Evolutionary conservation across 2,329 filamentous ascomycete genomes (phyloP), one percentile per base, ranked within the genome.

Genomic region (Lachnellula cervina): DNA sequence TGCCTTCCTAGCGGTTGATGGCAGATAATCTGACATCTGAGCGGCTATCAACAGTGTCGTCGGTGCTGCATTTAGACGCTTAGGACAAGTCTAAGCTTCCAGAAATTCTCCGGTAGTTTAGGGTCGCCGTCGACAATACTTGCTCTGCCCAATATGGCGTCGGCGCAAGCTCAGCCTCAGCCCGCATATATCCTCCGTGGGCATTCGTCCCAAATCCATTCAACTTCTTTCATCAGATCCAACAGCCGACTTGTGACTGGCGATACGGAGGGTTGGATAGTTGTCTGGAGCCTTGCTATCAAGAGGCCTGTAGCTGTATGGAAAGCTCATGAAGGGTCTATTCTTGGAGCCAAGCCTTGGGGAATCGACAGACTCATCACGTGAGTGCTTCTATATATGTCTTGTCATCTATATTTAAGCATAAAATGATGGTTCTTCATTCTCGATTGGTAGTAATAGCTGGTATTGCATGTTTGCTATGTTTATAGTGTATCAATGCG

Each of bases 251-350:
- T 99, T 5, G 76, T 90, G 13, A 94, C 90, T 0, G 93, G 89
- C 37, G 94, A 99, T 72, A 89, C 90, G 8, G 89, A 96, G 43
- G 94, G 94, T 57, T 97, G 88, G 79, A 78, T 96, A 35, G 81
- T 96, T 6, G 74, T 91, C 21, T 99, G 94, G 94, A 87, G 89
- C 68, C 76, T 96, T 40, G 80, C 86, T 25, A 89, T 86, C 51
- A 92, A 95, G 77, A 81, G 94, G 35, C 83, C 93, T 0, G 78
- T 84, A 8, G 89, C 87, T 1, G 89, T 94, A 3, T 99, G 94
- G 94, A 86, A 82, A 66, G 89, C 90, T 1, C 94, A 99, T 70
- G 77, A 83, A 45, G 87, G 82, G 35, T 82, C 89, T 19, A 85
- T 97, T 28, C 77, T 97, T 16, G 89, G 86, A 4, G 77, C 94